A percentile compares a stretch with the other conserved stretches of the same genome.
Evolutionary conservation across 352 stramenopile species (phyloP).

Genomic region (Phytophthora colocasiae): DNA sequence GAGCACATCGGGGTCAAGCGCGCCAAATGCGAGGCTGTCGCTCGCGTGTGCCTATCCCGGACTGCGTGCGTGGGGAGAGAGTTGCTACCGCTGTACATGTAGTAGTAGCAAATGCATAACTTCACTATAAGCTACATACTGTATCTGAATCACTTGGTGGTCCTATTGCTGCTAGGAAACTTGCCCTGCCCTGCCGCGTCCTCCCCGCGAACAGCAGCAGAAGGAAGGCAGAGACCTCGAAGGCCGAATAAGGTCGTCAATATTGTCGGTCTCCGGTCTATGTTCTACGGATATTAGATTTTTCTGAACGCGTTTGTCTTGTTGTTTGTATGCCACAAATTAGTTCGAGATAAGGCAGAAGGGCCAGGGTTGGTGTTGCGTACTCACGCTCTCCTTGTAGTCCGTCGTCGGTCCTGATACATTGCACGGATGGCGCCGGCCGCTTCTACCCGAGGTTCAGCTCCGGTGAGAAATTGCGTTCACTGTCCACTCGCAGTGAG

Average conservation of each 20-base stretch:
- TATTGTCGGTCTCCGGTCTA: constrained; percentile 2
- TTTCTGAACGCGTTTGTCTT: constrained; percentile 25
- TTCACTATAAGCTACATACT: too few species aligned
- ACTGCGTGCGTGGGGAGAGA: not conserved
- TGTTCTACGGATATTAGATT: constrained; percentile 18
- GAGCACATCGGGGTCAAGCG: constrained; percentile 5
- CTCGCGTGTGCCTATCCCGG: constrained; percentile 31
- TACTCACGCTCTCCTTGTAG: constrained; percentile 23
- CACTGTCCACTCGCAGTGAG: constrained; percentile 30
- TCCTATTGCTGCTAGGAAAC: constrained; percentile 12
- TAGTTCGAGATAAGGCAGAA: constrained; percentile 39
- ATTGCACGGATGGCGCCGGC: constrained; percentile 37
- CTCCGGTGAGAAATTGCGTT: constrained; percentile 44
- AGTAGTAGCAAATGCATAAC: not conserved
- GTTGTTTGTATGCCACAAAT: constrained; percentile 35
- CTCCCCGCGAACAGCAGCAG: constrained; percentile 18
- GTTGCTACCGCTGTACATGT: not conserved
- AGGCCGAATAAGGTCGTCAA: constrained; percentile 38
- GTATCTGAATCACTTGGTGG: constrained; percentile 6
- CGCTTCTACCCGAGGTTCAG: constrained; percentile 46
- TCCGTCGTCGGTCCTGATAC: constrained; percentile 52
- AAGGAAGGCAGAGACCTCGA: constrained; percentile 6
- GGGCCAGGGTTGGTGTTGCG: constrained; percentile 31
- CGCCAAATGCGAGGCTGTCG: constrained; percentile 28
- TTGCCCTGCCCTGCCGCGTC: constrained; percentile 17